phyloP scores from a whole-genome alignment of 768 basidiomycete genomes.

The Tephrocybe sp. region DNA sequence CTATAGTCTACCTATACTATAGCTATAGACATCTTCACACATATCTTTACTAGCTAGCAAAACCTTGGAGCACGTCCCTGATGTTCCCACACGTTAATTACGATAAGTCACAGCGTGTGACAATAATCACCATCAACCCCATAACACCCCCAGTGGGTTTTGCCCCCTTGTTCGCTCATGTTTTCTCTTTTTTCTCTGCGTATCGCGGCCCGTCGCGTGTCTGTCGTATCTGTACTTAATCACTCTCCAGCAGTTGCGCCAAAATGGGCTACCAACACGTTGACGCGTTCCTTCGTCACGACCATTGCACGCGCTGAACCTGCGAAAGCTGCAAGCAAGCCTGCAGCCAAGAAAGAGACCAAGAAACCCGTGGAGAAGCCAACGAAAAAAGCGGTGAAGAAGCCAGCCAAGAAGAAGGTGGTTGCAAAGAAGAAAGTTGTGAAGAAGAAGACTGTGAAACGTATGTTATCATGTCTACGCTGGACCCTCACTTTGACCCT shows the following conservation, averaged over 20 bases:
- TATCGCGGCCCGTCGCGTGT: constrained; percentile 11
- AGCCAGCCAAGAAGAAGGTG: constrained; percentile 3
- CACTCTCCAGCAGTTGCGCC: neutral
- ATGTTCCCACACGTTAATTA: neutral
- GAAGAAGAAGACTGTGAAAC: constrained; percentile 4
- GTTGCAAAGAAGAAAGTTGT: constrained; percentile 8
- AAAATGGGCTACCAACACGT: constrained; percentile 7
- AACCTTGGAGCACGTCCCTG: neutral
- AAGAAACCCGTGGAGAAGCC: constrained; percentile 1
- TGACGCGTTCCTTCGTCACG: constrained; percentile 21
- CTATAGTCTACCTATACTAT: too few relatives aligned
- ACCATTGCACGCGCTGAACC: constrained; percentile 12
- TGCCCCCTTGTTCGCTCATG: constrained; percentile 7
- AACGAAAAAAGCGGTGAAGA: constrained; percentile 7
- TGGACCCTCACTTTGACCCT: too few relatives aligned
- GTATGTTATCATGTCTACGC: constrained; percentile 5
- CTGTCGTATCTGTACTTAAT: neutral
- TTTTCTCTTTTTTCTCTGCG: constrained; percentile 12
- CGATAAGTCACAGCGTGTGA: neutral
- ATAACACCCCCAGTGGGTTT: neutral
- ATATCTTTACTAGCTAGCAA: too few relatives aligned
- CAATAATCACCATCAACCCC: neutral
- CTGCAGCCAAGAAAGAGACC: neutral
- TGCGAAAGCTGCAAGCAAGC: neutral
- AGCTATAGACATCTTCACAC: too few relatives aligned